Conservation (phyloP, 164 flowering plant species). For the Aristolochia fimbriata region DNA sequence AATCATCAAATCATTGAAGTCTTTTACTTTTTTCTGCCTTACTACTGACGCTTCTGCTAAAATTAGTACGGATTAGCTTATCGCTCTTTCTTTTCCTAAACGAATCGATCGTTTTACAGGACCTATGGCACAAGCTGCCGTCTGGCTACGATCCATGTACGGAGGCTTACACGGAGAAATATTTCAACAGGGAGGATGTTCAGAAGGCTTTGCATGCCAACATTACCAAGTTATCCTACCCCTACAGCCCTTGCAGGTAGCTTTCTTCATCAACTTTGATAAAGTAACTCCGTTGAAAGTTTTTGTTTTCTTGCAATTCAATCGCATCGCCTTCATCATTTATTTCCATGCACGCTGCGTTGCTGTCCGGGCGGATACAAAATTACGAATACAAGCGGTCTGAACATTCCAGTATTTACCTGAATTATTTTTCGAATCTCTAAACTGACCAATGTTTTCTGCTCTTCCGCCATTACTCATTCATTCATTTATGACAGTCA, state of each 20-base stretch:
- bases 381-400: background rate
- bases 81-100: background rate
- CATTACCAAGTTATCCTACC: conserved; percentile 33
- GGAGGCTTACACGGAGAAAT: conserved; percentile 23
- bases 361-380: background rate
- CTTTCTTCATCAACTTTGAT: background rate
- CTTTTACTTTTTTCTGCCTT: too few species aligned
- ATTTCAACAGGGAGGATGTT: conserved; percentile 43
- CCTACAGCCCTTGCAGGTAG: conserved; percentile 47
- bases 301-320: background rate
- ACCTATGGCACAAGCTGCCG: conserved; percentile 7
- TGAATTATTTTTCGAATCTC: conserved; percentile 6
- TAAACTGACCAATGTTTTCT: background rate
- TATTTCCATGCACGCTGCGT: background rate
- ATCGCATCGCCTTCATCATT: background rate
- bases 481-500: background rate
- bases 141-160: conserved; percentile 55
- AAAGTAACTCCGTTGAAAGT: too few species aligned
- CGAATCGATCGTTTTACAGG: background rate
- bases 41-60: too few species aligned
- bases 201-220: conserved; percentile 56
- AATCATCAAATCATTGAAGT: too few species aligned
- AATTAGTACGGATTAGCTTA: too few species aligned
- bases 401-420: conserved; percentile 9
- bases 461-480: background rate